Conservation (phyloP, 176 grass and related monocot species). For the Oryza glumipatula region DNA sequence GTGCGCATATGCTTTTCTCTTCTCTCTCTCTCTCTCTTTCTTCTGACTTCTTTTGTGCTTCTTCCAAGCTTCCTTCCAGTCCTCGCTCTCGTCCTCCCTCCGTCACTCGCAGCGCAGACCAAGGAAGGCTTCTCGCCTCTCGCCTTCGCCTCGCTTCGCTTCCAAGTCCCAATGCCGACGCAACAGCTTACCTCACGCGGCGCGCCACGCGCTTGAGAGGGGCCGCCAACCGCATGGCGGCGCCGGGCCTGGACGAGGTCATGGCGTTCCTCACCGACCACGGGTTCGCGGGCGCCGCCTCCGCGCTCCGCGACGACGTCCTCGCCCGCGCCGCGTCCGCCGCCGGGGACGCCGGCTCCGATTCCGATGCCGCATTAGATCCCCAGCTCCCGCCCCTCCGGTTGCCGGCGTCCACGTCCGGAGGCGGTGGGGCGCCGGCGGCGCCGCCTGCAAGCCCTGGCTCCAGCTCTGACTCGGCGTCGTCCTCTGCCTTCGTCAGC, state of each 20-base stretch:
- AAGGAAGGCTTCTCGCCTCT: neutral
- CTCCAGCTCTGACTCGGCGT: conserved; percentile 60
- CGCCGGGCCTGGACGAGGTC: conserved; percentile 73
- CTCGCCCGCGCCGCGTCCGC: conserved; percentile 44
- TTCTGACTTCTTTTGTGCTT: conserved; percentile 47
- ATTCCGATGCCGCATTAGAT: conserved; percentile 20
- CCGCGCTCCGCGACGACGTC: conserved; percentile 89
- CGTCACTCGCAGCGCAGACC: conserved; percentile 37
- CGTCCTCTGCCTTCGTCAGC: conserved; percentile 91
- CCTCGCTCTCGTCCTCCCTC: conserved; percentile 17
- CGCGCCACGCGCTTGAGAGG: conserved; percentile 12
- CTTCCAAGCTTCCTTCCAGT: neutral
- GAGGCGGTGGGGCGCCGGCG: conserved; percentile 7
- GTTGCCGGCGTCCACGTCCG: conserved; percentile 36
- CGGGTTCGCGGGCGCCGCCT: conserved; percentile 76
- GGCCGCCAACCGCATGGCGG: conserved; percentile 50
- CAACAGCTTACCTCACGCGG: conserved; percentile 47
- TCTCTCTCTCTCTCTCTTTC: conserved; percentile 32
- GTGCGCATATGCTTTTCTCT: conserved; percentile 21
- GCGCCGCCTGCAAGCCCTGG: conserved; percentile 36
- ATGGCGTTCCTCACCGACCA: conserved; percentile 88
- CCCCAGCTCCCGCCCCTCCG: conserved; percentile 63
- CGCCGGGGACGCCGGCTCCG: conserved; percentile 1
- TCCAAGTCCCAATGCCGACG: conserved; percentile 62
- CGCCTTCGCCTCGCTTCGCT: conserved; percentile 41